A percentile compares a stretch with the other conserved stretches of the same genome.
Evolutionary conservation across 1,284 basidiomycete species (phyloP).

Genomic region (Fomitopsis schrenkii): DNA sequence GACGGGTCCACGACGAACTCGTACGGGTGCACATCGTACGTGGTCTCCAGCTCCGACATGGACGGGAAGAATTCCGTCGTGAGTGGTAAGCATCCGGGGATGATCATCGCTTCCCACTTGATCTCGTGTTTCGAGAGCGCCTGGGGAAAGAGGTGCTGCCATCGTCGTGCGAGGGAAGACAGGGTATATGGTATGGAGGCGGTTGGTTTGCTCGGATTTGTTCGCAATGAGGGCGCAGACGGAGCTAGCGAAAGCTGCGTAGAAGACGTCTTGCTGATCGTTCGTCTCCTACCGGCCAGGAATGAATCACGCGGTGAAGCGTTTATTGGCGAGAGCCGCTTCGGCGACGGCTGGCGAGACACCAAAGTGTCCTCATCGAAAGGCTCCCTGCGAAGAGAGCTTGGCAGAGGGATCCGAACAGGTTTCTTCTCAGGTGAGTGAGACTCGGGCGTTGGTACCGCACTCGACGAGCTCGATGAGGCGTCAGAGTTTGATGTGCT

Average conservation of each 20-base stretch:
- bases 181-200: constrained; percentile 55
- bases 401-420: constrained; percentile 42
- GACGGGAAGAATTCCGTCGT: constrained; percentile 90
- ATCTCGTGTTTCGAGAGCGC: constrained; percentile 81
- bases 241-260: constrained; percentile 42
- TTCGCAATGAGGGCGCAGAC: constrained; percentile 42
- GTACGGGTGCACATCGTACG: constrained; percentile 80
- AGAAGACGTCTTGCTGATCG: constrained; percentile 33
- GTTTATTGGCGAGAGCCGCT: constrained; percentile 56
- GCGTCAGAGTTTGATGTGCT: not conserved
- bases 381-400: constrained; percentile 30
- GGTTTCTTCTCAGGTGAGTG: constrained; percentile 42
- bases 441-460: not conserved
- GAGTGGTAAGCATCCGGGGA: constrained; percentile 85
- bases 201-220: constrained; percentile 65
- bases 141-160: constrained; percentile 86
- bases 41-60: constrained; percentile 68
- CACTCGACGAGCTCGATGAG: constrained; percentile 1
- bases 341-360: constrained; percentile 39
- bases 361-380: constrained; percentile 51
- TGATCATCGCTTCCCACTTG: constrained; percentile 89
- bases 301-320: constrained; percentile 65
- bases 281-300: constrained; percentile 53
- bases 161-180: constrained; percentile 72
- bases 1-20: constrained; percentile 75